Evolutionary conservation across 495 filamentous ascomycete genomes (phyloP).

Genomic region (Aspergillus cristatus): DNA sequence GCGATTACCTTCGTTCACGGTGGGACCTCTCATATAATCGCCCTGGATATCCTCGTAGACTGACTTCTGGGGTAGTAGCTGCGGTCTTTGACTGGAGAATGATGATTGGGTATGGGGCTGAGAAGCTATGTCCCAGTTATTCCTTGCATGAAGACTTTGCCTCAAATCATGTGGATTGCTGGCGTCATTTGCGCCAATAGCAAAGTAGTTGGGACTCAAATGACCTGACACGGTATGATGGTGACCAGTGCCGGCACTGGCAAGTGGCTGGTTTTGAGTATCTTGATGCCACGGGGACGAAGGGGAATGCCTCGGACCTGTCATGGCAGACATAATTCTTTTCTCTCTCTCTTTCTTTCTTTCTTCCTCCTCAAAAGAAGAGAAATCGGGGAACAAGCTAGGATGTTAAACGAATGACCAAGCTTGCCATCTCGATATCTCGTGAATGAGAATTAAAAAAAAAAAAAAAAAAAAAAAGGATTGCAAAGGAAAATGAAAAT

Average conservation of each 20-base stretch:
- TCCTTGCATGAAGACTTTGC: conserved; percentile 43
- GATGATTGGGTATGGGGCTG: conserved; percentile 60
- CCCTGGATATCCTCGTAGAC: conserved; percentile 66
- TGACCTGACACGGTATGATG: conserved; percentile 32
- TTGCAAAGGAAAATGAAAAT: too few relatives aligned
- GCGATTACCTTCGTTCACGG: conserved; percentile 15
- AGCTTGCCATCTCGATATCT: conserved; percentile 13
- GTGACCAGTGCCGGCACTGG: conserved; percentile 30
- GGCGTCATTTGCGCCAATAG: conserved; percentile 52
- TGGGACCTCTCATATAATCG: conserved; percentile 26
- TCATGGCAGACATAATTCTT: conserved; percentile 33
- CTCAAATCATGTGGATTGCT: conserved; percentile 52
- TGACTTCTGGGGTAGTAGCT: conserved; percentile 62
- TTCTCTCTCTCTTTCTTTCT: too few relatives aligned
- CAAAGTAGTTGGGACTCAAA: conserved; percentile 77
- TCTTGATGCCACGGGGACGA: conserved; percentile 37
- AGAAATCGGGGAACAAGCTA: conserved; percentile 1
- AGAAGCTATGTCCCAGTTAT: conserved; percentile 64
- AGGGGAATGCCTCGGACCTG: conserved; percentile 35
- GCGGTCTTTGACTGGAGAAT: conserved; percentile 55
- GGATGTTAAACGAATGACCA: conserved; percentile 2
- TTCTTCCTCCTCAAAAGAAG: conserved; percentile 8
- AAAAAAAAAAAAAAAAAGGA: too few relatives aligned
- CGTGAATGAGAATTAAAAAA: not conserved
- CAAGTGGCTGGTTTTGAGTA: conserved; percentile 15